A percentile compares a stretch with the other conserved stretches of the same genome.
Conservation (phyloP, 345 rosid species). For the Arabidopsis suecica region DNA sequence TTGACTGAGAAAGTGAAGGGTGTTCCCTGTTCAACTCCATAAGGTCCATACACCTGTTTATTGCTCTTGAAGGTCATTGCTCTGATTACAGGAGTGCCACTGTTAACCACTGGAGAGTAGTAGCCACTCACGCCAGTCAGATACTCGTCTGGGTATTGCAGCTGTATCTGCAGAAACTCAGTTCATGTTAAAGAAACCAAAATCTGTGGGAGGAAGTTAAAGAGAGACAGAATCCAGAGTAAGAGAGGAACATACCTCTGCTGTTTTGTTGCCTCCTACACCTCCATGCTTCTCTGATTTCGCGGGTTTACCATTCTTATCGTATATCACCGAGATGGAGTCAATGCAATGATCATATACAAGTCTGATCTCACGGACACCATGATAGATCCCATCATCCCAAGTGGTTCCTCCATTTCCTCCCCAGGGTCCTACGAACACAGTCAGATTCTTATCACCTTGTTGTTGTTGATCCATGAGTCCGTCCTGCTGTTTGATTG, state of each 20-base stretch:
- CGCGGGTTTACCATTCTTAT: conserved; percentile 64
- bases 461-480: conserved; percentile 34
- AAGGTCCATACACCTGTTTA: conserved; percentile 67
- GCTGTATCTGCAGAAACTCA: conserved; percentile 57
- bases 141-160: conserved; percentile 76
- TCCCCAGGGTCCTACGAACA: conserved; percentile 77
- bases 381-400: conserved; percentile 74
- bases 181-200: not conserved
- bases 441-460: conserved; percentile 40
- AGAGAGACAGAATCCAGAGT: not conserved
- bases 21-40: conserved; percentile 72
- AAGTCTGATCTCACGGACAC: conserved; percentile 69
- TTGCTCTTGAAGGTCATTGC: conserved; percentile 74
- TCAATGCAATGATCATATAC: conserved; percentile 71
- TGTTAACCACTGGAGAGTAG: conserved; percentile 58
- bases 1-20: conserved; percentile 66
- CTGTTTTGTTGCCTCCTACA: conserved; percentile 55
- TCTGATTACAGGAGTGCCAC: conserved; percentile 70
- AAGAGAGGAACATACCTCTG: conserved; percentile 54
- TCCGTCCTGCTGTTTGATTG: conserved; percentile 18
- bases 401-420: conserved; percentile 75
- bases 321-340: conserved; percentile 63
- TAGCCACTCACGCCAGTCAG: conserved; percentile 64
- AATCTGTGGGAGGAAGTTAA: not conserved
- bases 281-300: conserved; percentile 74